Evolutionary conservation across 306 rosid genomes (phyloP).

Genomic region (Quercus agrifolia): DNA sequence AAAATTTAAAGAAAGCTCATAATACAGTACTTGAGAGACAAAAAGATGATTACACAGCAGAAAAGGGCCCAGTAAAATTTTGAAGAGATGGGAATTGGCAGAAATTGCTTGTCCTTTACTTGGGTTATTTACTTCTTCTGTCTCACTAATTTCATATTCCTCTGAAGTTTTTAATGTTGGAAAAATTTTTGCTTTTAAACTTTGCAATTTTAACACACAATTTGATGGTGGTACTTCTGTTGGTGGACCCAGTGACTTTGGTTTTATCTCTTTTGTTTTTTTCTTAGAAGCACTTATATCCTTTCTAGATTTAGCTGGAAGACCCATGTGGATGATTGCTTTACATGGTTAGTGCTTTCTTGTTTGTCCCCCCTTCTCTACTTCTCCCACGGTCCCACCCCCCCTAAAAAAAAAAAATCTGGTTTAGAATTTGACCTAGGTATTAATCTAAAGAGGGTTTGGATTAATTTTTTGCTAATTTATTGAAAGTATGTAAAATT

Average conservation of each 20-base stretch:
- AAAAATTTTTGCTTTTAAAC: neutral
- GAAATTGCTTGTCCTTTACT: constrained; percentile 7
- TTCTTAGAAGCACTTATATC: neutral
- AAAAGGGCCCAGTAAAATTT: neutral
- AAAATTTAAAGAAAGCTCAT: neutral
- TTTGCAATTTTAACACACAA: neutral
- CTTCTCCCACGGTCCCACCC: too few species aligned
- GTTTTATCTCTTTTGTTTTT: constrained; percentile 9
- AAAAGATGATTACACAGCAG: constrained; percentile 1
- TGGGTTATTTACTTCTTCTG: neutral
- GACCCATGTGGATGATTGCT: constrained; percentile 6
- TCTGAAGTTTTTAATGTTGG: neutral
- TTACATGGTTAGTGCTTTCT: neutral
- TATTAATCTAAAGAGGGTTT: too few species aligned
- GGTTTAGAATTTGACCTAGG: neutral
- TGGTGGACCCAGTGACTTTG: constrained; percentile 20
- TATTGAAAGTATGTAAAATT: too few species aligned
- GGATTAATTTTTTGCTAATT: too few species aligned
- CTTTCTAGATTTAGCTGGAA: neutral
- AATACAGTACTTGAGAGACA: constrained; percentile 19
- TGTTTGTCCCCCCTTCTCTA: neutral
- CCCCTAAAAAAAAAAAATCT: neutral
- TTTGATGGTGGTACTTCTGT: neutral
- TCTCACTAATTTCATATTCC: neutral
- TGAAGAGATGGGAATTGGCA: constrained; percentile 2